Conservation (phyloP, 306 rosid genomes). For the Inga laurina region DNA sequence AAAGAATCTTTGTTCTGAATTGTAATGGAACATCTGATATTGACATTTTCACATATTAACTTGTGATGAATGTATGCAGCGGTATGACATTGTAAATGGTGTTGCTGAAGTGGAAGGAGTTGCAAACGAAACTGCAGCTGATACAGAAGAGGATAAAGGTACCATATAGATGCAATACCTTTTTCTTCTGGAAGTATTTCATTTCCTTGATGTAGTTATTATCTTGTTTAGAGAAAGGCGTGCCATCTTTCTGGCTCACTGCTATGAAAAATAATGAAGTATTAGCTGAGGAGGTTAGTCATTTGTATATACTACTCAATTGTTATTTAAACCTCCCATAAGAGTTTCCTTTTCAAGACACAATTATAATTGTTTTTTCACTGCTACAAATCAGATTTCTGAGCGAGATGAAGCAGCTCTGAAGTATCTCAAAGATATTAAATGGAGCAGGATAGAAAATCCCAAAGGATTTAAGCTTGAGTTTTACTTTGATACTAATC, state of each 20-base stretch:
- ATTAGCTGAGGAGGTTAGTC: constrained; percentile 82
- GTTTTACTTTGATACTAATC: constrained; percentile 77
- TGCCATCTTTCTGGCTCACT: constrained; percentile 86
- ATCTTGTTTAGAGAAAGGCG: constrained; percentile 70
- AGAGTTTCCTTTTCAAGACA: neutral
- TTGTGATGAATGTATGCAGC: constrained; percentile 45
- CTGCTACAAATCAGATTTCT: constrained; percentile 51
- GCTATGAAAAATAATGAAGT: constrained; percentile 93
- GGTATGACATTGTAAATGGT: constrained; percentile 78
- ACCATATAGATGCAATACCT: neutral
- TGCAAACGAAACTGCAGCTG: constrained; percentile 40
- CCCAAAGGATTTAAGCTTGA: constrained; percentile 93
- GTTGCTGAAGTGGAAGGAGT: constrained; percentile 69
- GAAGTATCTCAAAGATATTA: constrained; percentile 78
- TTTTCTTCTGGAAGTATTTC: neutral
- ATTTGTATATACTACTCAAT: neutral
- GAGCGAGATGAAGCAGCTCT: constrained; percentile 97
- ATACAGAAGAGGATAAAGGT: constrained; percentile 62
- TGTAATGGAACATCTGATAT: neutral
- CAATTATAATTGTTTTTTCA: neutral
- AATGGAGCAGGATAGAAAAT: constrained; percentile 79
- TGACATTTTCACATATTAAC: neutral
- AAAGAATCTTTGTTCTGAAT: neutral
- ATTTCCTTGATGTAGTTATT: neutral
- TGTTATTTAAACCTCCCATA: neutral